Conservation (phyloP, 2,329 filamentous ascomycete genomes). For the Alternaria brassicicola region DNA sequence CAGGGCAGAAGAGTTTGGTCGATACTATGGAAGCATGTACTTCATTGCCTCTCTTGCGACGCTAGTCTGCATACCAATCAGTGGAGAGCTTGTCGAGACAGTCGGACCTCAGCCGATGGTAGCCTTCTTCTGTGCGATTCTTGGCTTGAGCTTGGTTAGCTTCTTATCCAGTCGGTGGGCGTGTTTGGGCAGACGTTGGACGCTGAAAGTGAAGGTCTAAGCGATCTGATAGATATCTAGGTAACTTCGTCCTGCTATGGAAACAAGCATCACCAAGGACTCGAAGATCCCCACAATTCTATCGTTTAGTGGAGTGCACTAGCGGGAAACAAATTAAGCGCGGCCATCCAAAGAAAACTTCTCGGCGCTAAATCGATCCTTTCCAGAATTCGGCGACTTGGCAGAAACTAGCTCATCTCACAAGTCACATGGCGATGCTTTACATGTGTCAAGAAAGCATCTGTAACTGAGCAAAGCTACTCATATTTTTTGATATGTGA, state of each 20-base stretch:
- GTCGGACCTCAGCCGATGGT: conserved; percentile 45
- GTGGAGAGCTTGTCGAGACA: conserved; percentile 43
- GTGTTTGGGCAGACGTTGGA: conserved; percentile 43
- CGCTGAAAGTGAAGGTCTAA: conserved; percentile 30
- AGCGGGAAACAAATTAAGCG: background rate
- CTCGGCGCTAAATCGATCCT: background rate
- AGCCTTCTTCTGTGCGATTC: conserved; percentile 42
- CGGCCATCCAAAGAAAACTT: background rate
- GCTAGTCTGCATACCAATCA: conserved; percentile 45
- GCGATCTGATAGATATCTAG: background rate
- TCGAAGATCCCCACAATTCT: background rate
- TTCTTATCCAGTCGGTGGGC: conserved; percentile 47
- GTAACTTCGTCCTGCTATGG: background rate
- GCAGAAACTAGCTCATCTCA: background rate
- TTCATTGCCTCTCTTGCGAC: conserved; percentile 46
- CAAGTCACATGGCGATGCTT: background rate
- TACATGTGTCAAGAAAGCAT: background rate
- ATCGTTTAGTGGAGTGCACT: background rate
- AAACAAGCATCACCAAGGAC: background rate
- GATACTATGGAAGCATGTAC: conserved; percentile 58
- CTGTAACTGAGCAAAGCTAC: background rate
- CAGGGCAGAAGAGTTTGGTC: conserved; percentile 55
- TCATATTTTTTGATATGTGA: background rate
- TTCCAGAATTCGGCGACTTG: background rate
- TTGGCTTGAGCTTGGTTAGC: conserved; percentile 38